Percentiles rank a stretch among this genome's conserved stretches.
phyloP scores from a whole-genome alignment of 805 yeast species.

The Zygotorulaspora danielsina region DNA sequence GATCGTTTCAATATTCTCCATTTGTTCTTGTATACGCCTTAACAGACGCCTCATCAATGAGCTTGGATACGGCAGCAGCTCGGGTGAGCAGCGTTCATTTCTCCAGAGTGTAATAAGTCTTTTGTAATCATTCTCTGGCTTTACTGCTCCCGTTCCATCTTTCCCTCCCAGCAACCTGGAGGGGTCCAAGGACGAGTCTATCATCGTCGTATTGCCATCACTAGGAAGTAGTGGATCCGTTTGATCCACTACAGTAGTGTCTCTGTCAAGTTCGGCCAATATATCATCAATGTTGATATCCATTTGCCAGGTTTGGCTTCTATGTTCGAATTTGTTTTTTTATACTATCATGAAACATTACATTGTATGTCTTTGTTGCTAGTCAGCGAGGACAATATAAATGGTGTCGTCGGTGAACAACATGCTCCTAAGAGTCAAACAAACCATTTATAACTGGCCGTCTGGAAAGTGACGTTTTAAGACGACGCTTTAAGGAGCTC shows the following conservation, averaged over 20 bases:
- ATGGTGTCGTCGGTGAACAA: too few species aligned
- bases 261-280: constrained; percentile 58
- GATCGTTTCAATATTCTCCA: constrained; percentile 71
- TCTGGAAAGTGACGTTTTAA: too few species aligned
- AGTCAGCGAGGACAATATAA: background rate
- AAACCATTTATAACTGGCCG: too few species aligned
- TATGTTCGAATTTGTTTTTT: background rate
- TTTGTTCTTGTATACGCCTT: constrained; percentile 58
- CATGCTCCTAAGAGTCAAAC: too few species aligned
- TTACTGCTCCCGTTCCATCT: constrained; percentile 3
- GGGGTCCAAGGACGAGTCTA: constrained; percentile 22
- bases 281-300: constrained; percentile 66
- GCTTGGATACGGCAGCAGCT: constrained; percentile 69
- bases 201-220: constrained; percentile 22
- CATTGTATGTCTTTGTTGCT: background rate
- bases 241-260: constrained; percentile 35
- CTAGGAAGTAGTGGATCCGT: constrained; percentile 14
- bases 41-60: constrained; percentile 55
- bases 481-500: too few species aligned
- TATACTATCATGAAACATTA: background rate
- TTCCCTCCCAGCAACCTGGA: constrained; percentile 4
- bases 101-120: constrained; percentile 65
- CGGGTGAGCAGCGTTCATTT: constrained; percentile 83
- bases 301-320: constrained; percentile 15
- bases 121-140: constrained; percentile 24